Base-by-base conservation (phyloP, 495 filamentous ascomycete genomes). In the Letharia lupina region DNA sequence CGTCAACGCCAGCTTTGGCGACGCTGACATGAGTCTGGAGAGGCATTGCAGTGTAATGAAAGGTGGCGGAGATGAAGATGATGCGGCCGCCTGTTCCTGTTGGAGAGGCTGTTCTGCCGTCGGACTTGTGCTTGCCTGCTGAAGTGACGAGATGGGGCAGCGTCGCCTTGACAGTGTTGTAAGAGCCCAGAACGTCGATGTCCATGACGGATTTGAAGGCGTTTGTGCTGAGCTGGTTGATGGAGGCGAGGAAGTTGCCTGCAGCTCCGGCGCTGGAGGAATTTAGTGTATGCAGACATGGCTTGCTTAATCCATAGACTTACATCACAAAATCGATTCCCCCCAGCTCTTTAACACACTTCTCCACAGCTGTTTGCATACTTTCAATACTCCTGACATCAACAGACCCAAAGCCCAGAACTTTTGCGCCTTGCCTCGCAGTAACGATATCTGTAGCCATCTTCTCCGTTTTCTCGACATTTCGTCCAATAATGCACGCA, bases 161-260 rank as follows among this genome's bases (percentile, higher is more conserved):
- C 0, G 90, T 91, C 3, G 94, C 93, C 78, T 98, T 98, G 69
- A 96, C 81, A 10, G 91, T 96, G 76, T 98, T 95, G 76, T 88
- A 98, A 7, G 90, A 94, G 39, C 94, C 94, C 39, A 96, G 75
- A 2, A 96, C 87, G 73, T 98, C 94, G 71, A 98, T 98, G 57
- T 98, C 94, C 68, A 98, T 92, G 50, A 98, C 94, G 0, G 90
- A 81, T 75, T 92, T 96, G 84, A 98, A 96, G 23, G 90, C 94
- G 73, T 97, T 97, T 56, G 88, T 76, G 3, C 84, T 89, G 5
- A 97, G 82, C 65, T 88, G 87, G 33, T 86, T 79, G 69, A 98
- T 90, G 2, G 93, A 88, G 9, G 93, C 88, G 33, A 98, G 83
- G 81, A 98, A 98, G 76, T 98, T 98, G 44, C 94, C 94, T 16